These are phyloP conservation scores for Nicotiana knightiana DNA, from an alignment of 257 asterid genomes.

Conservation along the genomic window DNA sequence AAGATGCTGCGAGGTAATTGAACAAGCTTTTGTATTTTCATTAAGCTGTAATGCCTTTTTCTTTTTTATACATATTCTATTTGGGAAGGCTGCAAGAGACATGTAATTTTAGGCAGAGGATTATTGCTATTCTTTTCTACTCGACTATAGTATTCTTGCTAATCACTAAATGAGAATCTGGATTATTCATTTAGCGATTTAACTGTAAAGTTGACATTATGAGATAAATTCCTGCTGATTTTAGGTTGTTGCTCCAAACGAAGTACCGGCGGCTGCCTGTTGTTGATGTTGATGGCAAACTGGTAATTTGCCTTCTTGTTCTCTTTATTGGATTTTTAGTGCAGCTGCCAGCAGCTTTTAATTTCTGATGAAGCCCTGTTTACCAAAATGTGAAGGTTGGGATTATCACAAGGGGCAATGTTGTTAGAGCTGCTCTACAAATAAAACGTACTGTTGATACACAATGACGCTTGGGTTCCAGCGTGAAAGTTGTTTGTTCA, in stretches of 20 bases:
- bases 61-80: neutral
- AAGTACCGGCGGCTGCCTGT: constrained; percentile 88
- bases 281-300: constrained; percentile 73
- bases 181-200: neutral
- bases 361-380: constrained; percentile 3
- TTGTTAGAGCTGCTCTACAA: constrained; percentile 84
- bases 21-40: neutral
- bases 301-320: constrained; percentile 39
- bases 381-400: constrained; percentile 50
- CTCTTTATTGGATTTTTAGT: neutral
- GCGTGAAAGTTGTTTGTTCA: neutral
- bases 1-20: constrained; percentile 79
- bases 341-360: constrained; percentile 2
- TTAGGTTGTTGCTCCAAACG: constrained; percentile 71
- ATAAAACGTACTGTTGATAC: constrained; percentile 46
- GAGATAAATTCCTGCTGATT: constrained; percentile 2
- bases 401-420: constrained; percentile 82
- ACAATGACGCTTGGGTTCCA: constrained; percentile 15
- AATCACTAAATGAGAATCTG: neutral
- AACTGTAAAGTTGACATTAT: neutral
- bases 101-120: neutral
- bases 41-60: neutral
- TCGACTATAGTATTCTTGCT: neutral
- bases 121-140: neutral
- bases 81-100: neutral